Percentiles rank a stretch among this genome's conserved stretches.
Evolutionary conservation across 305 asterid species (phyloP).

Genomic region (Rubia occidens): DNA sequence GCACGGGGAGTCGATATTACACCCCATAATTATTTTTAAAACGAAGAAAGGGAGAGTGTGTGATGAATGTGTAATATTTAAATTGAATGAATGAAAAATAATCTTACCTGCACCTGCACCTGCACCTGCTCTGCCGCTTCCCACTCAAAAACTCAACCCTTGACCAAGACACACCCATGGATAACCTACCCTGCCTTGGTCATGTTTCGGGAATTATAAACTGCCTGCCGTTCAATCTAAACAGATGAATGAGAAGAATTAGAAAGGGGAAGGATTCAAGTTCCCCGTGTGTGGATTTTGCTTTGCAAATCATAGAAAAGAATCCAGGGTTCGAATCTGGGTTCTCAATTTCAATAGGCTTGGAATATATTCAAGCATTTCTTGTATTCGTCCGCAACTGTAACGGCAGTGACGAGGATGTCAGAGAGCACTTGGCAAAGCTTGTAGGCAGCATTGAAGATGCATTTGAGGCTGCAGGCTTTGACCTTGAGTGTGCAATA

Average conservation of each 20-base stretch:
- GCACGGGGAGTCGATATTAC: too few species aligned
- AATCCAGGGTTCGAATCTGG: not conserved
- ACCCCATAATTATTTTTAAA: too few species aligned
- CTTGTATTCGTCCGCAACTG: not conserved
- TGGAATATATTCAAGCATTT: not conserved
- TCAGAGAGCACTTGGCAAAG: not conserved
- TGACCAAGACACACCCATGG: too few species aligned
- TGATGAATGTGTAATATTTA: too few species aligned
- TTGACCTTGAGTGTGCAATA: not conserved
- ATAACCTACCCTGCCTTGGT: too few species aligned
- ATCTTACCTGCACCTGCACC: too few species aligned
- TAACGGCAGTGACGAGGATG: not conserved
- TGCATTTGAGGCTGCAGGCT: conserved; percentile 7
- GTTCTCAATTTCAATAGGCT: not conserved
- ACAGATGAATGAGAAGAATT: not conserved
- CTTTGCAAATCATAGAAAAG: not conserved
- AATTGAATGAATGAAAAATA: too few species aligned
- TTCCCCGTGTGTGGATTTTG: not conserved
- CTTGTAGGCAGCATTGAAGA: not conserved
- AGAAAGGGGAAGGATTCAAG: not conserved
- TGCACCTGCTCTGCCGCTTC: too few species aligned
- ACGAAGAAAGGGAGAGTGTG: too few species aligned
- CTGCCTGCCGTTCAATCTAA: not conserved
- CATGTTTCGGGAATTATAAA: too few species aligned
- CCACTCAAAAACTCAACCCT: too few species aligned